These are phyloP conservation scores for Cladosporium phlei DNA, from an alignment of 2,329 filamentous ascomycete species.

Conservation along the genomic window DNA sequence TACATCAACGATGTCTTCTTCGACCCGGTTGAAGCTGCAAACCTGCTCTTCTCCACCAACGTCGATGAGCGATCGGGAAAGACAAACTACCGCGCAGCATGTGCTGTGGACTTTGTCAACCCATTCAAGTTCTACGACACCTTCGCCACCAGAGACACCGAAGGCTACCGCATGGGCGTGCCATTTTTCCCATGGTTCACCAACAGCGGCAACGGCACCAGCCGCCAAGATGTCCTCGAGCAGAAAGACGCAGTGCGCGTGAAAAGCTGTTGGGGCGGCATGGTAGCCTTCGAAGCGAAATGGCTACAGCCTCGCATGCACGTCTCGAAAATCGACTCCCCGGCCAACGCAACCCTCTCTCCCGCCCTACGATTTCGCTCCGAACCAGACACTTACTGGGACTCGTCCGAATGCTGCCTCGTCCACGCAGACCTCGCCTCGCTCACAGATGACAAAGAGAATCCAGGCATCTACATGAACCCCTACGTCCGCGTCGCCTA, in stretches of 20 bases:
- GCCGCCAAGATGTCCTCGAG: constrained; percentile 57
- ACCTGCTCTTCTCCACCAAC: constrained; percentile 62
- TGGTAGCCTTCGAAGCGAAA: constrained; percentile 61
- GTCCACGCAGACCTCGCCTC: constrained; percentile 42
- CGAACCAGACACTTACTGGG: constrained; percentile 41
- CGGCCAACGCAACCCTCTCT: constrained; percentile 22
- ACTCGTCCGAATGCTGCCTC: constrained; percentile 46
- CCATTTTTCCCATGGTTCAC: constrained; percentile 67
- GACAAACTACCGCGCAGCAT: constrained; percentile 60
- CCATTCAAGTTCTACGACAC: constrained; percentile 69
- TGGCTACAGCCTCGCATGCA: constrained; percentile 47
- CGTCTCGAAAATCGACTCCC: neutral
- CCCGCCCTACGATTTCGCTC: constrained; percentile 38
- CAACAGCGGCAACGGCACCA: constrained; percentile 45
- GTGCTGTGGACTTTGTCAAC: constrained; percentile 65
- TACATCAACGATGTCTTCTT: constrained; percentile 59
- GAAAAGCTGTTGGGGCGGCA: constrained; percentile 72
- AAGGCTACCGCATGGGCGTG: constrained; percentile 59
- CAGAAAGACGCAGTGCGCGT: constrained; percentile 63
- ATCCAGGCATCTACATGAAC: constrained; percentile 64
- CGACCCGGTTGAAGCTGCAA: constrained; percentile 53
- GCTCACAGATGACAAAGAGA: constrained; percentile 15
- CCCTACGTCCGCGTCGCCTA: constrained; percentile 71
- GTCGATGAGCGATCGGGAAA: constrained; percentile 45
- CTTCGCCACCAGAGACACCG: constrained; percentile 64